phyloP scores from a whole-genome alignment of 371 early-diverging fungal species.

The Zychaea mexicana region DNA sequence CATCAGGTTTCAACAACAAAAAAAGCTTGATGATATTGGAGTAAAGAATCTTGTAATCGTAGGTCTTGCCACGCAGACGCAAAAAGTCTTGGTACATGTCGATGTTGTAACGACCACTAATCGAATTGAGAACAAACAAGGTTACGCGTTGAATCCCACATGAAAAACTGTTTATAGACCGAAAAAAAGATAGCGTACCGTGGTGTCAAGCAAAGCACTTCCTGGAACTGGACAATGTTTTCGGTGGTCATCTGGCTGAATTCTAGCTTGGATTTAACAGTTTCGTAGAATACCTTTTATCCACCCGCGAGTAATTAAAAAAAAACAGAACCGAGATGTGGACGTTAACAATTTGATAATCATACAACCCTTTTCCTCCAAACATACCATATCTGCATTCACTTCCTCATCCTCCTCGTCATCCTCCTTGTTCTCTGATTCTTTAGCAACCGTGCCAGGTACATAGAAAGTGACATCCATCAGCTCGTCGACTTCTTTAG shows the following conservation, averaged over 20 bases:
- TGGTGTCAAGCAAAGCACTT: constrained; percentile 89
- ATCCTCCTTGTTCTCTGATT: constrained; percentile 45
- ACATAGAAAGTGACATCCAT: constrained; percentile 94
- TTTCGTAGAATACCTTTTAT: constrained; percentile 81
- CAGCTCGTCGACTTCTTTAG: constrained; percentile 73
- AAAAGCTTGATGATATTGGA: constrained; percentile 83
- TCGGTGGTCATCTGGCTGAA: constrained; percentile 87
- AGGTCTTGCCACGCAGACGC: constrained; percentile 96
- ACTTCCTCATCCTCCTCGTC: constrained; percentile 72
- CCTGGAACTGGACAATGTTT: constrained; percentile 87
- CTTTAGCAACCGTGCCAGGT: constrained; percentile 81
- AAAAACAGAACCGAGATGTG: neutral
- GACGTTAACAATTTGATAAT: neutral
- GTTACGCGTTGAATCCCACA: no score
- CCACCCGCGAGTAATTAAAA: neutral
- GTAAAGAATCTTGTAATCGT: constrained; percentile 96
- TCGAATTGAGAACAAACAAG: no score
- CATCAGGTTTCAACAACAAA: constrained; percentile 92
- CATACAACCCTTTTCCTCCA: neutral
- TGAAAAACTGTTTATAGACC: no score
- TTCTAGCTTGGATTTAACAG: constrained; percentile 90
- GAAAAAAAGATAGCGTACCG: constrained; percentile 54
- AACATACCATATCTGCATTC: constrained; percentile 67
- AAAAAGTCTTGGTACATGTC: constrained; percentile 92
- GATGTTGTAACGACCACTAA: constrained; percentile 93